Evolutionary conservation across 2,329 filamentous ascomycete species (phyloP).

Genomic region (Fusarium sp.): DNA sequence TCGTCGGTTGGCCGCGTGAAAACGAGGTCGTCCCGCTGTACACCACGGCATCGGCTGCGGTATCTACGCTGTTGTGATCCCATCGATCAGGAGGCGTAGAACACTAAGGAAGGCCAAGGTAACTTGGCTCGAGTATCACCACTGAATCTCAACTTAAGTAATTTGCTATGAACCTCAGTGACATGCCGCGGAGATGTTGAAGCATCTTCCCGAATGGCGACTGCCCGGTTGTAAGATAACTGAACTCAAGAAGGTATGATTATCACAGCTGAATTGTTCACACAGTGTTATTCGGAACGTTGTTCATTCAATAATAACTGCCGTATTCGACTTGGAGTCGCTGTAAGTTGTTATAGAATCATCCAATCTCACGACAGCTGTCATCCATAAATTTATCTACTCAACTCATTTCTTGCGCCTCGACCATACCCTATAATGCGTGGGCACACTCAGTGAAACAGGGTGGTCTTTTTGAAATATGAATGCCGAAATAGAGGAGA

Average conservation of each 20-base stretch:
- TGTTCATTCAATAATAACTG: background rate
- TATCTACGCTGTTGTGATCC: slow-evolving; percentile 33
- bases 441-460: background rate
- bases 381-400: background rate
- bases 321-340: background rate
- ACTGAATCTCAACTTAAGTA: background rate
- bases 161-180: background rate
- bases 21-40: slow-evolving; percentile 35
- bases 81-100: slow-evolving; percentile 4
- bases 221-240: background rate
- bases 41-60: slow-evolving; percentile 35
- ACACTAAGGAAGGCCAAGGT: background rate
- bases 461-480: background rate
- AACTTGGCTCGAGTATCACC: background rate
- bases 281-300: background rate
- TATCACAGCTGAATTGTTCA: background rate
- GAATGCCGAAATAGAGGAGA: too few relatives aligned
- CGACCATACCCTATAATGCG: background rate
- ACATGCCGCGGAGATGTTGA: background rate
- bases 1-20: slow-evolving; percentile 25
- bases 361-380: background rate
- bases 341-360: background rate
- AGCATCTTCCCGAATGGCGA: background rate
- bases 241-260: background rate
- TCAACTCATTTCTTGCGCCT: background rate